phyloP scores from a whole-genome alignment of 768 basidiomycete species.

The Megacollybia marginata region DNA sequence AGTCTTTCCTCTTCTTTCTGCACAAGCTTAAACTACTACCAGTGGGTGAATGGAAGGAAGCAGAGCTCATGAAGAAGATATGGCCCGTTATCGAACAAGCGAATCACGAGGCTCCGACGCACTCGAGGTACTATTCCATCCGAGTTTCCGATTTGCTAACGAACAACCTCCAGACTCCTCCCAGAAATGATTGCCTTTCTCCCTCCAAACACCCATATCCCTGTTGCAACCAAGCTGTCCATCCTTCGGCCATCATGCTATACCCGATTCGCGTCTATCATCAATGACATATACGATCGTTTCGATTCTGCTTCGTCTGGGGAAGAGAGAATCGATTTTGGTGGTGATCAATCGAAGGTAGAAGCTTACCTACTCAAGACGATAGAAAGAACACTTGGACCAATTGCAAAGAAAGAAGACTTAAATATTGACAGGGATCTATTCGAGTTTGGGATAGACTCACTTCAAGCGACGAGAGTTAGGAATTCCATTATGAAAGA shows the following conservation, averaged over 20 bases:
- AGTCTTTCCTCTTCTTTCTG: not conserved
- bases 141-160: no score
- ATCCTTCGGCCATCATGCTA: constrained; percentile 45
- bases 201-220: constrained; percentile 39
- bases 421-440: constrained; percentile 30
- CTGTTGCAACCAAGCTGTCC: constrained; percentile 43
- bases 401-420: constrained; percentile 16
- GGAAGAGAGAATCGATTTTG: constrained; percentile 17
- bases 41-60: constrained; percentile 3
- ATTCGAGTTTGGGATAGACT: constrained; percentile 45
- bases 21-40: no score
- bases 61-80: constrained; percentile 24
- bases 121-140: constrained; percentile 22
- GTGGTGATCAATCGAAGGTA: constrained; percentile 16
- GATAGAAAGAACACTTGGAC: constrained; percentile 26
- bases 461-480: constrained; percentile 44
- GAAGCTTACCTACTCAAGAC: constrained; percentile 27
- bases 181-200: constrained; percentile 45
- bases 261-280: constrained; percentile 38
- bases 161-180: constrained; percentile 20
- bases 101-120: constrained; percentile 43
- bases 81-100: constrained; percentile 42
- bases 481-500: constrained; percentile 40
- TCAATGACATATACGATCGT: constrained; percentile 31
- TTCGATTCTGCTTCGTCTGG: constrained; percentile 32